Evolutionary conservation across 2,329 filamentous ascomycete species (phyloP).

Genomic region (Coniosporium tulheliwenetii): DNA sequence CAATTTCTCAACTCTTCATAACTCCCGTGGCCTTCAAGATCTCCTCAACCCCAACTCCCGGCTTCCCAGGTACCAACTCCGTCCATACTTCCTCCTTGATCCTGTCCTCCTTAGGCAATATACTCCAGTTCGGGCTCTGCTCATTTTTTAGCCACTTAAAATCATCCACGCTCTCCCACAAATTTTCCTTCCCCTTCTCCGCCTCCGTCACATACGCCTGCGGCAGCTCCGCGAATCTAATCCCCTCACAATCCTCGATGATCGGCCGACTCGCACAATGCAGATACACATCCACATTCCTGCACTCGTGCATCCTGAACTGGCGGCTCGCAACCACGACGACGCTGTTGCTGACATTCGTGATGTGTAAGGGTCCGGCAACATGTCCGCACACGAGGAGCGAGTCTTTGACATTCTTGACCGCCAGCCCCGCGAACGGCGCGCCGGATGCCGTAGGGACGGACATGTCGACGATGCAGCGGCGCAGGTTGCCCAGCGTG

Average conservation of each 20-base stretch:
- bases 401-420: conserved; percentile 55
- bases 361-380: conserved; percentile 69
- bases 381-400: conserved; percentile 68
- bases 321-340: conserved; percentile 71
- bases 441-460: conserved; percentile 40
- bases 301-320: conserved; percentile 81
- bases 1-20: no score
- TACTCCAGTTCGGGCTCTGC: conserved; percentile 74
- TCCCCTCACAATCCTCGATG: conserved; percentile 69
- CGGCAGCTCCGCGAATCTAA: conserved; percentile 70
- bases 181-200: conserved; percentile 33
- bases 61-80: conserved; percentile 47
- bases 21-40: conserved; percentile 35
- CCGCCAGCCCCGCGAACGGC: conserved; percentile 53
- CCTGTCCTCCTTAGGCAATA: conserved; percentile 45
- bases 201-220: conserved; percentile 40
- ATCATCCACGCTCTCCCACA: conserved; percentile 86
- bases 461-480: conserved; percentile 70
- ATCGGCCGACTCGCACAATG: conserved; percentile 73
- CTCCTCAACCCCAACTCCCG: conserved; percentile 46
- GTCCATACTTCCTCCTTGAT: conserved; percentile 53
- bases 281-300: conserved; percentile 69
- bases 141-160: conserved; percentile 92
- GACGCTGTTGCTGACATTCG: conserved; percentile 54
- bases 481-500: conserved; percentile 50